phyloP scores from a whole-genome alignment of 768 basidiomycete genomes.

The Gloeopeniophorella convolvens region DNA sequence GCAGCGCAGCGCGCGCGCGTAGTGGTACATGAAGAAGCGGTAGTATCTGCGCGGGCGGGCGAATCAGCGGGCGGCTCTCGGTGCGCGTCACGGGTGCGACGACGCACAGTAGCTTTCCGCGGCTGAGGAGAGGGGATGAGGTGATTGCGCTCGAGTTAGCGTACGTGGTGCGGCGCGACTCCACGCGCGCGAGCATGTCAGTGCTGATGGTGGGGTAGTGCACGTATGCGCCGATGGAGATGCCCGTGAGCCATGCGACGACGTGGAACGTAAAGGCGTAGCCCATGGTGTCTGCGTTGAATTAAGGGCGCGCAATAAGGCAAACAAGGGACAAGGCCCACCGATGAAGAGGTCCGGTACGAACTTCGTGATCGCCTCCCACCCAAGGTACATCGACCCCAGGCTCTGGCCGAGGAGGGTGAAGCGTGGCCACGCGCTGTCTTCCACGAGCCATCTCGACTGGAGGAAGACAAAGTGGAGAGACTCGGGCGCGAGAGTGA shows the following conservation, averaged over 20 bases:
- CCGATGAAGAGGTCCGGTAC: constrained; percentile 91
- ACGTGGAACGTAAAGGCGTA: constrained; percentile 91
- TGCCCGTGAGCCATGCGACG: constrained; percentile 52
- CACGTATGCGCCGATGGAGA: constrained; percentile 84
- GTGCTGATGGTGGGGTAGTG: constrained; percentile 97
- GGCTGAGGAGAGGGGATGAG: constrained; percentile 46
- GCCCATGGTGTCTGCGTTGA: constrained; percentile 84
- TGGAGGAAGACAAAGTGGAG: constrained; percentile 81
- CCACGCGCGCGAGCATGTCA: constrained; percentile 84
- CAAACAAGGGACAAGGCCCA: constrained; percentile 29
- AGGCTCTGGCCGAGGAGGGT: constrained; percentile 89
- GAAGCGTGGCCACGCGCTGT: constrained; percentile 79
- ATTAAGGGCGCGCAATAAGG: neutral
- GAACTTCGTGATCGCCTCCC: constrained; percentile 72
- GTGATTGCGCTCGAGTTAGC: constrained; percentile 58
- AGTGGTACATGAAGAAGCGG: constrained; percentile 77
- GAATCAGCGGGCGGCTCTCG: no score
- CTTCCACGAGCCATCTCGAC: constrained; percentile 69
- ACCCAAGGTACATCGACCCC: constrained; percentile 77
- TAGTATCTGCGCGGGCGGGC: constrained; percentile 61
- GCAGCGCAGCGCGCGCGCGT: constrained; percentile 64
- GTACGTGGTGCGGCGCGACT: constrained; percentile 47
- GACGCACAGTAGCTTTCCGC: constrained; percentile 57
- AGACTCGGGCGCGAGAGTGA: constrained; percentile 52
- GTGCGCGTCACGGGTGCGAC: neutral